Percentiles rank a stretch among this genome's conserved stretches.
Conservation (phyloP, 2,329 filamentous ascomycete species). For the Paecilomyces variotii region DNA sequence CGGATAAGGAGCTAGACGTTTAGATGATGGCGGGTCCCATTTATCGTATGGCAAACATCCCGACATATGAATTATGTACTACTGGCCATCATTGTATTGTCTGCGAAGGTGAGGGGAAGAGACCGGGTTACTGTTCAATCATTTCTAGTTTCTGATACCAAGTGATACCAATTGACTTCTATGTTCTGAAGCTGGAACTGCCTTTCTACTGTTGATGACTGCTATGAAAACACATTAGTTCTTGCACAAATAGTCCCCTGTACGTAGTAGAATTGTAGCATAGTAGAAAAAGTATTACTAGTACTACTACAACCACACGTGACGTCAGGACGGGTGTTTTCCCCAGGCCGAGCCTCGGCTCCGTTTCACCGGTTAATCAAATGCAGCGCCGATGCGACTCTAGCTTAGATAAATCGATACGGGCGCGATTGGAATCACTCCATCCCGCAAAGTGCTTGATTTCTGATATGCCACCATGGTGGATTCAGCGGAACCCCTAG, state of each 20-base stretch:
- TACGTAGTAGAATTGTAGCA: too few species aligned
- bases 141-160: background rate
- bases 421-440: constrained; percentile 4
- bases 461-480: constrained; percentile 11
- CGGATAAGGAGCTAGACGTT: background rate
- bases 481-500: constrained; percentile 10
- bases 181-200: too few species aligned
- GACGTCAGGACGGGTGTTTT: background rate
- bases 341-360: constrained; percentile 21
- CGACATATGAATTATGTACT: background rate
- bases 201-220: too few species aligned
- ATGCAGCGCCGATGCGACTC: background rate
- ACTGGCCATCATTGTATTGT: background rate
- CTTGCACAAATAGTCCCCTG: background rate
- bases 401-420: background rate
- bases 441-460: constrained; percentile 1
- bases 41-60: background rate
- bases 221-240: background rate
- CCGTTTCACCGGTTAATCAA: constrained; percentile 3
- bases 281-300: background rate
- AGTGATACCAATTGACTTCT: background rate
- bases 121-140: background rate
- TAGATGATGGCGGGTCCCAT: too few species aligned
- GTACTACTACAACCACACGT: background rate
- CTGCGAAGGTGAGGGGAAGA: background rate